Conservation (phyloP, 345 rosid species). For the Sisymbrium altissimum region DNA sequence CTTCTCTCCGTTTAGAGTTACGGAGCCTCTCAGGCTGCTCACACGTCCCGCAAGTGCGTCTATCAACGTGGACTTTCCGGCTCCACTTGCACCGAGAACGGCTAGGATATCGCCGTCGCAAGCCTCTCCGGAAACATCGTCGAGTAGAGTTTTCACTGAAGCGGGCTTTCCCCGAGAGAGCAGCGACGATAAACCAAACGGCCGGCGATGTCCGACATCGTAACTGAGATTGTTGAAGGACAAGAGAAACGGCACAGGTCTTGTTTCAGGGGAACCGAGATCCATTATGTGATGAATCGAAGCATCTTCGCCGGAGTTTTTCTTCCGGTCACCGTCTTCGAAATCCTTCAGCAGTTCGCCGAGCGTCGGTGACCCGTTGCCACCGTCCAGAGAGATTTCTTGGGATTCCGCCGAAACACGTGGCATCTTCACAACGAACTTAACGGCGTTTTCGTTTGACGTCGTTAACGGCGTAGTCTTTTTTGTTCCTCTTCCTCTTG, state of each 20-base stretch:
- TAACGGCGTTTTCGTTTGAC: not conserved
- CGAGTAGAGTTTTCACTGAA: slow-evolving; percentile 59
- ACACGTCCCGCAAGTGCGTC: slow-evolving; percentile 85
- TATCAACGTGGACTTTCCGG: slow-evolving; percentile 81
- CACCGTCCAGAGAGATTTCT: not conserved
- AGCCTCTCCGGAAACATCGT: slow-evolving; percentile 79
- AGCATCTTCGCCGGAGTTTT: slow-evolving; percentile 50
- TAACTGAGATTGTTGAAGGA: slow-evolving; percentile 72
- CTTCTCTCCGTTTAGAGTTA: slow-evolving; percentile 63
- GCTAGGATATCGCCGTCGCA: slow-evolving; percentile 83
- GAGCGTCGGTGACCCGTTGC: slow-evolving; percentile 46
- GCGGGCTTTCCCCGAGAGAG: slow-evolving; percentile 27
- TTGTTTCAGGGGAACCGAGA: slow-evolving; percentile 25
- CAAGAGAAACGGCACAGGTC: slow-evolving; percentile 59
- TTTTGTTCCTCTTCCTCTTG: no score
- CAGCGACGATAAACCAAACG: slow-evolving; percentile 27
- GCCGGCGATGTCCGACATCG: slow-evolving; percentile 51
- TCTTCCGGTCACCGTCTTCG: slow-evolving; percentile 45
- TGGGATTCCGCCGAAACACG: slow-evolving; percentile 19
- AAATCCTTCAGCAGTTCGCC: slow-evolving; percentile 62
- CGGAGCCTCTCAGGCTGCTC: slow-evolving; percentile 55
- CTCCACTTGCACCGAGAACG: slow-evolving; percentile 87
- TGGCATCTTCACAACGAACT: slow-evolving; percentile 17
- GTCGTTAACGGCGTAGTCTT: not conserved
- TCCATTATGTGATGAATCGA: slow-evolving; percentile 48